Evolutionary conservation across 2,329 filamentous ascomycete genomes (phyloP), one percentile per base, ranked within the genome.

Genomic region (Ceratocystis papillata): DNA sequence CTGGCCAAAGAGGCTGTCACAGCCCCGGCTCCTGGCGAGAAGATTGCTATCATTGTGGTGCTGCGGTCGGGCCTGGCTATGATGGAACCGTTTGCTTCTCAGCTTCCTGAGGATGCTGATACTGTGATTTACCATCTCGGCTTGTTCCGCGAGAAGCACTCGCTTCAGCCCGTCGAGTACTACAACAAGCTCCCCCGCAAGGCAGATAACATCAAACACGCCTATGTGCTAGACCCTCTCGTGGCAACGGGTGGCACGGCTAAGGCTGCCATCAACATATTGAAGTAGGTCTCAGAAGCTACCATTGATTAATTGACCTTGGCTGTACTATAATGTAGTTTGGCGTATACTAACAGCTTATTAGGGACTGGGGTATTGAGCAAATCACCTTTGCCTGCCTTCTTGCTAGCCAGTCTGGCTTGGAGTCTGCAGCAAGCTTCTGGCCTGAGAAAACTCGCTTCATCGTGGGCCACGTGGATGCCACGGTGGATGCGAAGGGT

Each of bases 141-240:
- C 70, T 87, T 97, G 73, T 97, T 93, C 81, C 90, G 92, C 73
- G 92, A 96, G 75, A 90, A 88, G 68, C 84, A 85, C 66, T 93
- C 89, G 57, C 86, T 96, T 66, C 85, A 90, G 72, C 90, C 92
- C 2, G 92, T 96, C 67, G 92, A 96, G 77, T 96, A 96, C 82
- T 96, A 96, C 83, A 96, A 96, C 80, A 96, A 96, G 76, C 86
- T 96, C 22, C 91, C 91, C 45, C 87, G 89, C 76, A 87, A 90
- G 77, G 70, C 74, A 48, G 72, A 72, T 59, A 77, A 77, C 69
- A 65, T 64, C 55, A 67, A 65, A 50, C 80, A 96, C 12, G 91
- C 91, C 67, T 88, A 96, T 73, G 79, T 96, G 65, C 83, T 96
- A 61, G 93, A 97, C 73, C 94, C 93, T 2, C 84, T 97, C 71